Evolutionary conservation across 169 alveolate species (phyloP).

Genomic region (Eimeria necatrix): DNA sequence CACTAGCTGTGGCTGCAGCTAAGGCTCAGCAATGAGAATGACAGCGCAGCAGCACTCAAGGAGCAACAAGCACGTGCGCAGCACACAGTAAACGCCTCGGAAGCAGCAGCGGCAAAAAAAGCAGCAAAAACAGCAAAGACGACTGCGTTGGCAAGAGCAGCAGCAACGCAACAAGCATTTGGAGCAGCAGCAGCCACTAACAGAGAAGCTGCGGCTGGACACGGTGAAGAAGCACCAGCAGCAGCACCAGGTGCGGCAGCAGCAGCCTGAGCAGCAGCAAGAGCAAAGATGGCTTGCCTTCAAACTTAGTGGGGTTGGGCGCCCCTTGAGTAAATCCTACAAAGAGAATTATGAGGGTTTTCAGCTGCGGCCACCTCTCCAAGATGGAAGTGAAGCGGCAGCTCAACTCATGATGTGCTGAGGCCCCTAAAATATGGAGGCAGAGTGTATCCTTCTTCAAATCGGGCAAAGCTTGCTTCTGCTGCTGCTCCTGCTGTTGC

Average conservation of each 20-base stretch:
- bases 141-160: not conserved
- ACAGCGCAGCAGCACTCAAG: no score
- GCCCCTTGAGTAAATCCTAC: conserved; percentile 27
- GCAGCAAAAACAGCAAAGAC: not conserved
- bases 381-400: conserved; percentile 39
- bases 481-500: conserved; percentile 62
- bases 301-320: conserved; percentile 17
- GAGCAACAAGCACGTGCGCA: no score
- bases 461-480: conserved; percentile 2
- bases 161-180: not conserved
- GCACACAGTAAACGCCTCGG: not conserved
- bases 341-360: conserved; percentile 29
- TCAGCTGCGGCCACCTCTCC: conserved; percentile 64
- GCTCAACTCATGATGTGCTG: conserved; percentile 49
- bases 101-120: not conserved
- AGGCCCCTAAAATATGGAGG: conserved; percentile 47
- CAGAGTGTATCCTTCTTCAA: conserved; percentile 33
- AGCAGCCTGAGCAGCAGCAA: not conserved
- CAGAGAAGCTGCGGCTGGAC: not conserved
- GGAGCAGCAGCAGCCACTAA: not conserved
- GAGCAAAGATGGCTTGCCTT: not conserved
- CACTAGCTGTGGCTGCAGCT: conserved; percentile 7
- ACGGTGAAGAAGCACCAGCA: not conserved
- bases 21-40: no score
- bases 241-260: not conserved